Base-by-base conservation (phyloP, 2,329 filamentous ascomycete genomes). In the Coniochaeta ligniaria region DNA sequence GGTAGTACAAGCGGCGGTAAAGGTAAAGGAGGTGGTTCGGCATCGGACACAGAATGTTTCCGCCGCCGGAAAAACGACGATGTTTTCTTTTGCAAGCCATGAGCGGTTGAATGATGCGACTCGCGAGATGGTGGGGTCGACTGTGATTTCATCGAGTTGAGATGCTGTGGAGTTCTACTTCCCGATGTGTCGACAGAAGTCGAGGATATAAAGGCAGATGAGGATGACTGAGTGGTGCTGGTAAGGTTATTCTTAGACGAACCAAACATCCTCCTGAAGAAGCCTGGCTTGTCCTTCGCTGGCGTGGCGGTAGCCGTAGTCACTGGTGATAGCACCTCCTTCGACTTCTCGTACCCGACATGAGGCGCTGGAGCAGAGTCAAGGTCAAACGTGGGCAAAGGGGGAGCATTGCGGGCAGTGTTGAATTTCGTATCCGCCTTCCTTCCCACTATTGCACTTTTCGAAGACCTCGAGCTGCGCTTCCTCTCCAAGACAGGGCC, bases 51-150 rank as follows among this genome's bases (percentile, higher is more conserved):
- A 6, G 93, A 96, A 82, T 94, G 96, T 83, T 98, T 98, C 64
- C 93, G 85, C 62, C 95, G 84, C 63, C 95, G 85, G 77, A 98
- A 98, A 76, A 99, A 98, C 0, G 92, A 94, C 1, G 94, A 96
- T 4, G 91, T 85, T 74, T 97, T 97, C 79, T 97, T 97, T 68
- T 91, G 90, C 58, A 97, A 77, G 22, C 68, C 68, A 6, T 78
- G 75, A 60, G 80, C 78, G 17, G 78, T 72, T 22, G 72, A 68
- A 59, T 76, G 78, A 57, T 80, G 76, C 36, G 80, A 80, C 64
- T 85, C 81, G 61, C 82, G 75, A 5, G 81, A 80, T 1, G 82
- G 79, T 38, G 82, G 78, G 24, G 76, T 73, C 43, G 80, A 76
- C 45, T 72, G 69, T 17, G 77, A 66, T 68, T 83, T 85, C 58